Percentiles rank a stretch among this genome's conserved stretches.
Evolutionary conservation across 1,284 basidiomycete species (phyloP).

Genomic region (Ceratobasidium sp.): DNA sequence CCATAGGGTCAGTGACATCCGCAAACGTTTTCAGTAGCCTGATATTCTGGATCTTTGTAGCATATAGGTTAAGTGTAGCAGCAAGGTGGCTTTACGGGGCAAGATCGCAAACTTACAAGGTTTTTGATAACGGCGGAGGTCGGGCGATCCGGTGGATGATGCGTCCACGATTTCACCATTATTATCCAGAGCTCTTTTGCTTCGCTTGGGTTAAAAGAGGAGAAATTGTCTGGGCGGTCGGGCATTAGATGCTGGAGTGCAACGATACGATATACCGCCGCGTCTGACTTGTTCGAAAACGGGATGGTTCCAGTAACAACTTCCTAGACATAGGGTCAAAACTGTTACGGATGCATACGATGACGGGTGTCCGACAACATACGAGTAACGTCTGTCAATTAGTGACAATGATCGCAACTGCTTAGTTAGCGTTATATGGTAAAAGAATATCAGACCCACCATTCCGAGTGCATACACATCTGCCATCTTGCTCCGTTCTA

Average conservation of each 20-base stretch:
- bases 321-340: not conserved
- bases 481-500: not conserved
- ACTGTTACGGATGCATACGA: not conserved
- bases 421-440: not conserved
- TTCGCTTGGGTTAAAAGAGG: not conserved
- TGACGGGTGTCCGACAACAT: not conserved
- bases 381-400: conserved; percentile 25
- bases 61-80: not conserved
- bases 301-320: conserved; percentile 2
- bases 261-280: not conserved
- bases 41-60: no score
- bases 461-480: conserved; percentile 24
- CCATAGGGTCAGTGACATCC: no score
- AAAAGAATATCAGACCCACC: conserved; percentile 1
- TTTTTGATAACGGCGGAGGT: not conserved
- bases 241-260: not conserved
- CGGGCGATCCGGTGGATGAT: not conserved
- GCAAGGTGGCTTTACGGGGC: not conserved
- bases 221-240: not conserved
- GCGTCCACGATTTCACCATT: not conserved
- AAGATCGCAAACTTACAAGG: not conserved
- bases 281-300: not conserved
- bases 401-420: no score
- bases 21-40: no score
- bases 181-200: not conserved